phyloP scores from a whole-genome alignment of 1,284 basidiomycete species.

The Apiotrichum gamsii region DNA sequence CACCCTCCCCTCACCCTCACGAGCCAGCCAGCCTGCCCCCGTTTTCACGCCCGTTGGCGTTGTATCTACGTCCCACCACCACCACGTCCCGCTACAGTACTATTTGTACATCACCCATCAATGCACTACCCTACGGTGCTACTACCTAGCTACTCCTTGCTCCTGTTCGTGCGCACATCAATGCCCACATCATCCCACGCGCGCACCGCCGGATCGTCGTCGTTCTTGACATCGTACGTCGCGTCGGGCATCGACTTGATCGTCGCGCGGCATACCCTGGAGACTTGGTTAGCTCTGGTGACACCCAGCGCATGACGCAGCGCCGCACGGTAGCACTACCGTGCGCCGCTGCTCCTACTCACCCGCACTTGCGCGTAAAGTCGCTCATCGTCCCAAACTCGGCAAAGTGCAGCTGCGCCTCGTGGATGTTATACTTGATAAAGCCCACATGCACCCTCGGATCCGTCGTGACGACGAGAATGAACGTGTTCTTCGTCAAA shows the following conservation, averaged over 20 bases:
- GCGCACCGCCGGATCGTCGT: slow-evolving; percentile 28
- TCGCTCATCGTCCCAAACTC: slow-evolving; percentile 37
- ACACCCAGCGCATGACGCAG: too few species aligned
- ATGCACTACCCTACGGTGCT: background rate
- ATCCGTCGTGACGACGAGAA: slow-evolving; percentile 75
- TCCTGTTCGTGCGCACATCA: background rate
- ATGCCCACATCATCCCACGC: slow-evolving; percentile 39
- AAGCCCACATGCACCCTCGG: slow-evolving; percentile 61
- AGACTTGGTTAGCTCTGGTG: background rate
- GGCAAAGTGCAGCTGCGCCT: slow-evolving; percentile 48
- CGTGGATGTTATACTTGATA: slow-evolving; percentile 50
- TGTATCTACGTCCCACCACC: too few species aligned
- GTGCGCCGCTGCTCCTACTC: slow-evolving; percentile 9
- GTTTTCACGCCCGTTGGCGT: background rate
- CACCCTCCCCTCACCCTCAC: background rate
- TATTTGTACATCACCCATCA: slow-evolving; percentile 4
- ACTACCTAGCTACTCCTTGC: too few species aligned
- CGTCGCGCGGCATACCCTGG: slow-evolving; percentile 28
- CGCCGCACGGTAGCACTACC: too few species aligned
- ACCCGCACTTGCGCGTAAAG: slow-evolving; percentile 43
- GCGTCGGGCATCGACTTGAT: slow-evolving; percentile 19
- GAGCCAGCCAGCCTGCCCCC: background rate
- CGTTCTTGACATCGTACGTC: slow-evolving; percentile 32
- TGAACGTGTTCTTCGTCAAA: slow-evolving; percentile 89
- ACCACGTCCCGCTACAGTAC: background rate